phyloP scores from a whole-genome alignment of 2,329 filamentous ascomycete species.

The Fusarium subtropicale region DNA sequence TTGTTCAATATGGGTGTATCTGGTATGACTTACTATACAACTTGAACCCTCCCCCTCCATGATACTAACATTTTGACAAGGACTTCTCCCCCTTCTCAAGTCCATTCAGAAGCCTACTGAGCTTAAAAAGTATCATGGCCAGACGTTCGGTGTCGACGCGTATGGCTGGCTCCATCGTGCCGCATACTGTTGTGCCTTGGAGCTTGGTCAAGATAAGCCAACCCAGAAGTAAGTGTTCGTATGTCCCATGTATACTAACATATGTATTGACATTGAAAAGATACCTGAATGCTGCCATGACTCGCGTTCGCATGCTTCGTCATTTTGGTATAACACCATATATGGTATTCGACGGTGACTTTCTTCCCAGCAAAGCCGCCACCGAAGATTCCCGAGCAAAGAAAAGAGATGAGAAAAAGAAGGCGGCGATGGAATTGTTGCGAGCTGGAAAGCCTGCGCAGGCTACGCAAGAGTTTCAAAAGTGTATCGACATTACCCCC shows the following conservation, averaged over 20 bases:
- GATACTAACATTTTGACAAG: constrained; percentile 62
- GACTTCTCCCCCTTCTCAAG: constrained; percentile 90
- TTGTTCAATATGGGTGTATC: constrained; percentile 53
- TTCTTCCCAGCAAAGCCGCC: constrained; percentile 89
- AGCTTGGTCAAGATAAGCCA: constrained; percentile 87
- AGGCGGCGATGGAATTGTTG: constrained; percentile 80
- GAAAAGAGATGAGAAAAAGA: constrained; percentile 80
- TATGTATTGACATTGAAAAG: constrained; percentile 56
- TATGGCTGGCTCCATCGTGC: constrained; percentile 99
- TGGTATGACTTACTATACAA: constrained; percentile 41
- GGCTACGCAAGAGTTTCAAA: constrained; percentile 89
- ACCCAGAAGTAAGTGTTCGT: constrained; percentile 77
- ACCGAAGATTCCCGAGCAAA: constrained; percentile 84
- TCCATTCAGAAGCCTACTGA: constrained; percentile 93
- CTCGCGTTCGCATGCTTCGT: constrained; percentile 91
- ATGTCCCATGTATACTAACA: background rate
- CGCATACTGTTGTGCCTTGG: constrained; percentile 88
- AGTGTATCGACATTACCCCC: constrained; percentile 94
- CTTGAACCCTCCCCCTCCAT: background rate
- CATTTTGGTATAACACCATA: constrained; percentile 96
- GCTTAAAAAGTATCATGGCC: constrained; percentile 86
- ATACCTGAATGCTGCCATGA: constrained; percentile 90
- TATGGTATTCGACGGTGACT: constrained; percentile 95
- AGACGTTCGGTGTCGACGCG: constrained; percentile 93
- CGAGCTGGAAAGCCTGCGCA: constrained; percentile 83